Conservation (phyloP, 2,329 filamentous ascomycete genomes). For the Xylaria sp. region DNA sequence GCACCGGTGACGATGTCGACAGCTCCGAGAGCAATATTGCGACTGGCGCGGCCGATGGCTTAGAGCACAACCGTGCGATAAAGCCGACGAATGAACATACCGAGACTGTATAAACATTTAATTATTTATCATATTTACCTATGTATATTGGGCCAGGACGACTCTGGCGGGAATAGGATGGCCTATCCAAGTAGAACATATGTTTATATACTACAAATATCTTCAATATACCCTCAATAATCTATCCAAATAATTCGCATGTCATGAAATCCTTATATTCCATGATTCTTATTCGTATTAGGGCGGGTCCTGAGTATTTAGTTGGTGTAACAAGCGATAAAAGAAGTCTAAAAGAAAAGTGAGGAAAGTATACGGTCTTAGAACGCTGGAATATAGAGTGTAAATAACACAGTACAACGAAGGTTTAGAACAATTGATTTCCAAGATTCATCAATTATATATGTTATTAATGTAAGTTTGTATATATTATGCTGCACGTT, state of each 20-base stretch:
- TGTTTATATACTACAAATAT: neutral
- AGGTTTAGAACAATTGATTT: no score
- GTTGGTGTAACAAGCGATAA: neutral
- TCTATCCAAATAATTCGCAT: neutral
- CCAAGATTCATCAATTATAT: no score
- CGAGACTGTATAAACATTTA: conserved; percentile 13
- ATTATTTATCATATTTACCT: neutral
- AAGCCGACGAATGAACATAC: conserved; percentile 25
- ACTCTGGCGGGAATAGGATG: no score
- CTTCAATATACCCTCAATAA: neutral
- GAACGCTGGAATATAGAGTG: neutral
- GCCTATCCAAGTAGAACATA: neutral
- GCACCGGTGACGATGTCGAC: conserved; percentile 48
- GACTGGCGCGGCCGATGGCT: neutral
- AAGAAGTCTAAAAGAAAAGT: neutral
- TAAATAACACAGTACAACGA: no score
- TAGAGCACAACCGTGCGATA: neutral
- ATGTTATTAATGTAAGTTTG: no score
- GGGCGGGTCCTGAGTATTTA: neutral
- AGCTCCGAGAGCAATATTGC: conserved; percentile 1
- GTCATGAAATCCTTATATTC: neutral
- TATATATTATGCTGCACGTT: no score
- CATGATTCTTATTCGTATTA: neutral
- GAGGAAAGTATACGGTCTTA: neutral
- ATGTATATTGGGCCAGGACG: neutral